Evolutionary conservation across 2,329 filamentous ascomycete species (phyloP), one percentile per base, ranked within the genome.

Genomic region (Colletotrichum limetticola): DNA sequence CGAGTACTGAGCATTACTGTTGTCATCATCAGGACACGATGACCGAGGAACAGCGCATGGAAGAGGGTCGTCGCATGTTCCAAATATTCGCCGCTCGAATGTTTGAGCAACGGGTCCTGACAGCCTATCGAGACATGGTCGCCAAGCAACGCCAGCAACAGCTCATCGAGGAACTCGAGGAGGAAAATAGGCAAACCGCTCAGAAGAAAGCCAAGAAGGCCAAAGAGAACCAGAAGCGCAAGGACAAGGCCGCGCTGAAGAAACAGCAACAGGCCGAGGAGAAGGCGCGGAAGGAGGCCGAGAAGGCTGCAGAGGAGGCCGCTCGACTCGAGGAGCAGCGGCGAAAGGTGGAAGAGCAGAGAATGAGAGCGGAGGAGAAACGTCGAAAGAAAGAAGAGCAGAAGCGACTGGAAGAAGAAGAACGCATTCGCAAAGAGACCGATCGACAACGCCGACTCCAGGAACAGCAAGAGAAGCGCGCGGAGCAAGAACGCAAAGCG

Each of bases 31-130:
- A 98, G 96, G 95, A 97, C 81, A 91, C 93, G 76, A 97, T 98
- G 94, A 98, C 95, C 64, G 96, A 98, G 86, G 95, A 98, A 85
- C 95, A 98, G 86, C 94, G 97, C 74, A 98, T 99, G 97, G 95
- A 98, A 82, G 97, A 99, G 86, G 97, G 97, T 74, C 91, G 97
- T 69, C 90, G 96, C 77, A 99, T 99, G 97, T 99, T 99, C 81
- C 97, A 99, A 82, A 98, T 99, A 82, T 99, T 99, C 83, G 97
- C 97, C 74, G 97, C 97, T 71, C 92, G 97, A 75, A 99, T 99
- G 97, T 99, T 99, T 82, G 97, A 99, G 85, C 97, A 99, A 82
- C 90, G 97, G 75, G 97, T 99, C 26, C 88, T 99, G 72, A 96
- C 94, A 55, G 97, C 97, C n/a, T 99, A 99, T 84, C 94, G 95